phyloP scores from a whole-genome alignment of 495 filamentous ascomycete genomes.

The Penicillium subrubescens region DNA sequence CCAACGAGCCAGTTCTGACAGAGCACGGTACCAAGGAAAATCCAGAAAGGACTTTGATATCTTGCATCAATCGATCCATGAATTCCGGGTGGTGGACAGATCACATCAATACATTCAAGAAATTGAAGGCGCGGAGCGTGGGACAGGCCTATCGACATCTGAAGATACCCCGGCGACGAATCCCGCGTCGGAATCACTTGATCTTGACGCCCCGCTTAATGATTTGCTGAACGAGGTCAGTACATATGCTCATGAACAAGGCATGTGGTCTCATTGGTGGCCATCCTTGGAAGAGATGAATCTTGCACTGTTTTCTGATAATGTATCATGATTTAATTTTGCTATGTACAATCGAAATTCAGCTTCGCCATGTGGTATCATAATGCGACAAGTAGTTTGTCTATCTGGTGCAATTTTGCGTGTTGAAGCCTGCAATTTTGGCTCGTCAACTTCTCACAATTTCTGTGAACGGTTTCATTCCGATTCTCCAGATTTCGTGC shows the following conservation, averaged over 20 bases:
- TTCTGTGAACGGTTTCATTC: not conserved
- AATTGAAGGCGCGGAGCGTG: constrained; percentile 22
- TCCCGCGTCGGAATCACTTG: constrained; percentile 9
- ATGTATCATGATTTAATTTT: not conserved
- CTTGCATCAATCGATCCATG: constrained; percentile 27
- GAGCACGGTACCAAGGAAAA: constrained; percentile 23
- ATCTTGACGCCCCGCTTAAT: constrained; percentile 18
- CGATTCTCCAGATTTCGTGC: not conserved
- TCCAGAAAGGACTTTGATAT: constrained; percentile 23
- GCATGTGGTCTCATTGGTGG: constrained; percentile 25
- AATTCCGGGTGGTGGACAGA: constrained; percentile 26
- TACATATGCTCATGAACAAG: constrained; percentile 19
- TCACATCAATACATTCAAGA: constrained; percentile 25
- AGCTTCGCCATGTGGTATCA: not conserved
- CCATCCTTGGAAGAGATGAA: constrained; percentile 14
- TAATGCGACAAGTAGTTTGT: not conserved
- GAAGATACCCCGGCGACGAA: constrained; percentile 5
- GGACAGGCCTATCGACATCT: not conserved
- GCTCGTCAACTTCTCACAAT: not conserved
- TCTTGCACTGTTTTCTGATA: constrained; percentile 4
- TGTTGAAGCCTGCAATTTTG: not conserved
- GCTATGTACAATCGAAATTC: not conserved
- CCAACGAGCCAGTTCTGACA: constrained; percentile 20
- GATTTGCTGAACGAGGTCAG: constrained; percentile 20
- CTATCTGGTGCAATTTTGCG: no score